phyloP scores from a whole-genome alignment of 805 yeast species.

The Grigorovia yakushimaensis region DNA sequence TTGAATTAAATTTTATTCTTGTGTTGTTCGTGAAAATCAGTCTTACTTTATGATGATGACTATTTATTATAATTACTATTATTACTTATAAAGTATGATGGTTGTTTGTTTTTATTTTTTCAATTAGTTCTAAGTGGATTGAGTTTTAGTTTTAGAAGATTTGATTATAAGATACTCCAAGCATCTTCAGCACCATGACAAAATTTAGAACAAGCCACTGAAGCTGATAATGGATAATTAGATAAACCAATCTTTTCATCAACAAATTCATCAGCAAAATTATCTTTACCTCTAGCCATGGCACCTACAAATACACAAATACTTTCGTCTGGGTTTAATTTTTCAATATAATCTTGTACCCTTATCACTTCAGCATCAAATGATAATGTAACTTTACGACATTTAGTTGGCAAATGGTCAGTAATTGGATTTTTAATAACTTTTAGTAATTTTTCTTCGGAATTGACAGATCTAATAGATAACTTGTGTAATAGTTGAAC shows the following conservation, averaged over 20 bases:
- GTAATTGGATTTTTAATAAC: constrained; percentile 96
- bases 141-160: too few relatives aligned
- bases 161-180: constrained; percentile 57
- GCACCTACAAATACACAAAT: constrained; percentile 98
- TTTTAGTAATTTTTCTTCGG: constrained; percentile 86
- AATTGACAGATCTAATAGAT: constrained; percentile 87
- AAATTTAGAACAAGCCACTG: constrained; percentile 96
- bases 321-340: constrained; percentile 80
- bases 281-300: constrained; percentile 97
- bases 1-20: too few relatives aligned
- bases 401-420: constrained; percentile 92
- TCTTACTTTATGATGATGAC: too few relatives aligned
- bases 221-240: constrained; percentile 90
- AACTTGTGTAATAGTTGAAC: constrained; percentile 90
- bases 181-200: constrained; percentile 99
- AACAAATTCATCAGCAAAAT: constrained; percentile 92
- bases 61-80: too few relatives aligned
- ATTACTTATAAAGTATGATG: too few relatives aligned
- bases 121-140: too few relatives aligned
- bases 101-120: too few relatives aligned
- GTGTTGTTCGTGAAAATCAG: too few relatives aligned
- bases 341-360: constrained; percentile 77
- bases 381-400: constrained; percentile 85
- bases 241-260: constrained; percentile 96
- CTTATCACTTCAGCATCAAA: constrained; percentile 83